phyloP scores from a whole-genome alignment of 2,329 filamentous ascomycete species.

The Epichloe scottii region DNA sequence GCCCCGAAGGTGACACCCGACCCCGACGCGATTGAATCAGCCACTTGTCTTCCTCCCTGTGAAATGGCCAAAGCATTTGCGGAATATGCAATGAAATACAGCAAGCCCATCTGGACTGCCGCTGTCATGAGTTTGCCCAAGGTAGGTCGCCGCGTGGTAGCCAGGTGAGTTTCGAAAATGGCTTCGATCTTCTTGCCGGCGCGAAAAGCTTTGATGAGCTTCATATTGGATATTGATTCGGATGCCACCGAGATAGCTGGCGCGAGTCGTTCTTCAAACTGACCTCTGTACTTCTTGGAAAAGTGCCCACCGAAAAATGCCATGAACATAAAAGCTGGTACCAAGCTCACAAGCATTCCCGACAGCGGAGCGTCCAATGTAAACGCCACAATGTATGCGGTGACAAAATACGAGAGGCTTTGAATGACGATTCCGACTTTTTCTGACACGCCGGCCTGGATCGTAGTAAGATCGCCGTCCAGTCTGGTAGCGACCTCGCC shows the following conservation, averaged over 20 bases:
- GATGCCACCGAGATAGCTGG: conserved; percentile 42
- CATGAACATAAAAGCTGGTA: conserved; percentile 44
- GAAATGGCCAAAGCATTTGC: conserved; percentile 55
- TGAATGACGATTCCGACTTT: conserved; percentile 40
- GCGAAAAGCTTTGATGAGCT: conserved; percentile 28
- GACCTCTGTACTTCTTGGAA: conserved; percentile 31
- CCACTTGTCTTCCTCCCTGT: conserved; percentile 40
- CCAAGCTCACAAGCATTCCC: conserved; percentile 42
- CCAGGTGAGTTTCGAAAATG: conserved; percentile 26
- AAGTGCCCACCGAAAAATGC: conserved; percentile 37
- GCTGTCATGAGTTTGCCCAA: conserved; percentile 43
- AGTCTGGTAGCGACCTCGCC: conserved; percentile 45
- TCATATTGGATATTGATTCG: conserved; percentile 40
- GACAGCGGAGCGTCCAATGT: conserved; percentile 44
- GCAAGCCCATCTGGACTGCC: conserved; percentile 45
- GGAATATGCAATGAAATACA: conserved; percentile 54
- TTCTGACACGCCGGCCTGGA: conserved; percentile 49
- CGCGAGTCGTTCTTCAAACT: conserved; percentile 32
- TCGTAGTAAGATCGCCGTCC: conserved; percentile 44
- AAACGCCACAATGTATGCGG: conserved; percentile 25
- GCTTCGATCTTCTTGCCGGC: conserved; percentile 37
- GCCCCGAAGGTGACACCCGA: conserved; percentile 29
- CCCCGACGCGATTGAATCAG: conserved; percentile 21
- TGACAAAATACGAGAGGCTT: conserved; percentile 46
- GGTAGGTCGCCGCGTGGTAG: conserved; percentile 31